phyloP scores from a whole-genome alignment of 2,329 filamentous ascomycete genomes.

The Ilyonectria destructans region DNA sequence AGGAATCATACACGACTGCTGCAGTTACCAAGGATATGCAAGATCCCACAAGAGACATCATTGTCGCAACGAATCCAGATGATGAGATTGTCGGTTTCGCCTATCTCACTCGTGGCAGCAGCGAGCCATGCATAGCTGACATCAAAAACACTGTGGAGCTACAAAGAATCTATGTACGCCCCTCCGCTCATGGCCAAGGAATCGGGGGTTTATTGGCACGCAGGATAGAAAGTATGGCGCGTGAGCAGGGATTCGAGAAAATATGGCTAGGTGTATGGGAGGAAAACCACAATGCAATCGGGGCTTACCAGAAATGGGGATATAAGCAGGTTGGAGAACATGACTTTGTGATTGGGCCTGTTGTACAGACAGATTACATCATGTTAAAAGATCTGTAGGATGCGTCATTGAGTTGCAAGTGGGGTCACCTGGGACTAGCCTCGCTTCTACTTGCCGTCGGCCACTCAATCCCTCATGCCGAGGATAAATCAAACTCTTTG shows the following conservation, averaged over 20 bases:
- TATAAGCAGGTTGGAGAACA: slow-evolving; percentile 59
- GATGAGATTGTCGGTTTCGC: slow-evolving; percentile 58
- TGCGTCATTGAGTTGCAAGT: too few species aligned
- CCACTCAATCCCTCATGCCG: too few species aligned
- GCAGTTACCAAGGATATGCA: slow-evolving; percentile 48
- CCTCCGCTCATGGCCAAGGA: slow-evolving; percentile 55
- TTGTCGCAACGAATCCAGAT: slow-evolving; percentile 41
- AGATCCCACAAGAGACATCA: slow-evolving; percentile 46
- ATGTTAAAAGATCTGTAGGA: slow-evolving; percentile 53
- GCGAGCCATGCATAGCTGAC: slow-evolving; percentile 57
- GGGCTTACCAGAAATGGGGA: slow-evolving; percentile 59
- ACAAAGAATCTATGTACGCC: slow-evolving; percentile 61
- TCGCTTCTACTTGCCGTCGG: too few species aligned
- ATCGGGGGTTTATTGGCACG: slow-evolving; percentile 54
- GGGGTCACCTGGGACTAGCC: too few species aligned
- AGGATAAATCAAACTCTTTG: too few species aligned
- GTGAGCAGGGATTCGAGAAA: slow-evolving; percentile 55
- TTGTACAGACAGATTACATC: slow-evolving; percentile 61
- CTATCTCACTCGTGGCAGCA: slow-evolving; percentile 56
- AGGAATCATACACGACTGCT: slow-evolving; percentile 55
- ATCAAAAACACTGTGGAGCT: slow-evolving; percentile 56
- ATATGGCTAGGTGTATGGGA: slow-evolving; percentile 67
- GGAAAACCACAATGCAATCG: slow-evolving; percentile 58
- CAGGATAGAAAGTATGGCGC: slow-evolving; percentile 53
- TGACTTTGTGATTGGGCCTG: slow-evolving; percentile 59